Base-by-base conservation (phyloP, 805 yeast genomes). In the Yarrowia divulgata region DNA sequence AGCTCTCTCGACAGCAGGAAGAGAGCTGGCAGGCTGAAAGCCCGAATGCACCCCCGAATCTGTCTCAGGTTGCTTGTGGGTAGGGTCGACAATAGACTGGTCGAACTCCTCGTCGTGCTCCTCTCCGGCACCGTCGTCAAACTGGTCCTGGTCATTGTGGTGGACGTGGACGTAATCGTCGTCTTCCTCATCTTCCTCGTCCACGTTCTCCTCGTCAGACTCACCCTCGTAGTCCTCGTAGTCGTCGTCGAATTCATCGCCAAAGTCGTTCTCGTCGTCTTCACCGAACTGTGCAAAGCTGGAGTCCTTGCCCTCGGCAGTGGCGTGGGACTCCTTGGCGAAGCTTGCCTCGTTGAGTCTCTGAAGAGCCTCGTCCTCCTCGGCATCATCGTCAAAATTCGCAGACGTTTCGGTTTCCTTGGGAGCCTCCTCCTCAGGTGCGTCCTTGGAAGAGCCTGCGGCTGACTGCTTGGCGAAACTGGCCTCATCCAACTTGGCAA, bases 191-290 rank as follows among this genome's bases (percentile, higher is more conserved):
- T 62, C 67, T 12, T 35, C 67, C 13, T 23, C 55, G 16, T 18
- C 23, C 13, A 12, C 55, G 19, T 37, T 40, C 52, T 45, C 32
- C 66, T 43, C 49, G 50, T 18, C 29, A 43, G 12, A 18, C 48
- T 54, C 70, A 3, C 68, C 69, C 37, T 67, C 69, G 14, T 39
- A 35, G 14, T 63, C 69, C 35, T 42, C 69, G 5, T 49, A 64
- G 19, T 50, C 39, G 29, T 68, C 70, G 12, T 60, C 57, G n/a
- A 23, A 54, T 23, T 69, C 72, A n/a, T 54, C 71, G 29, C 46
- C 72, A 4, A 49, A 34, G 39, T 55, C 69, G 10, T 32, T 45
- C 18, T 69, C 63, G 29, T 62, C 64, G n/a, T 46, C 57, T 8
- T 54, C 63, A n/a, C 14, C 45, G 18, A 40, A 46, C 40, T 68